Base-by-base conservation (phyloP, 2,329 filamentous ascomycete genomes). In the Hypoxylon rubiginosum region DNA sequence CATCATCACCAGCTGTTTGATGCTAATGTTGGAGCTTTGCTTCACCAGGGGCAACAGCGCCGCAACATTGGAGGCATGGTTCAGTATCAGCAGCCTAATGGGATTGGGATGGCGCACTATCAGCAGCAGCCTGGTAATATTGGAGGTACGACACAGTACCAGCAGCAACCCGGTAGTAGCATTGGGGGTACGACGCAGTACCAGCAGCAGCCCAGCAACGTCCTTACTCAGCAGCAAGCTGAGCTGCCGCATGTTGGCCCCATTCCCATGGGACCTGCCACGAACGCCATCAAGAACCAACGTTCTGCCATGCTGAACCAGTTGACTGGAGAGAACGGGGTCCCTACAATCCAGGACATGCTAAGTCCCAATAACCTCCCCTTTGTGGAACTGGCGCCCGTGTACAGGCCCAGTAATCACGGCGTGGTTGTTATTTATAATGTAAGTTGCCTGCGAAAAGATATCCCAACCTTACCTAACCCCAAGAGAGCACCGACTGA, bases 381-480 rank as follows among this genome's bases (percentile, higher is more conserved):
- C 0, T 87, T 87, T 63, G 67, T 81, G 0, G 82, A 84, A 63
- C 75, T 77, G 6, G 78, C 76, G n/a, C n/a, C n/a, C n/a, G n/a
- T n/a, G n/a, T n/a, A n/a, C n/a, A n/a, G n/a, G n/a, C n/a, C n/a
- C n/a, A n/a, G n/a, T n/a, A n/a, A n/a, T n/a, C n/a, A 78, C 34
- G 85, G 83, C 2, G 84, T 88, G 11, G 51, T 87, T 19, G 82
- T 82, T 64, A 77, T 88, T 32, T 79, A 74, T 55, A 87, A 87
- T 43, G 85, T 86, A 71, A 79, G 85, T 79, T 3, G 8, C 9
- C n/a, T 7, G 36, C 28, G 4, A 10, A 19, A n/a, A 41, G 41
- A 21, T 9, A 21, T 21, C 24, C 10, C 21, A 8, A 17, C 15
- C 32, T 10, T 7, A 24, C 24, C n/a, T 10, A 15, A n/a, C 11